Evolutionary conservation across 2,329 filamentous ascomycete species (phyloP), one percentile per base, ranked within the genome.

Genomic region (Didymella pomorum): DNA sequence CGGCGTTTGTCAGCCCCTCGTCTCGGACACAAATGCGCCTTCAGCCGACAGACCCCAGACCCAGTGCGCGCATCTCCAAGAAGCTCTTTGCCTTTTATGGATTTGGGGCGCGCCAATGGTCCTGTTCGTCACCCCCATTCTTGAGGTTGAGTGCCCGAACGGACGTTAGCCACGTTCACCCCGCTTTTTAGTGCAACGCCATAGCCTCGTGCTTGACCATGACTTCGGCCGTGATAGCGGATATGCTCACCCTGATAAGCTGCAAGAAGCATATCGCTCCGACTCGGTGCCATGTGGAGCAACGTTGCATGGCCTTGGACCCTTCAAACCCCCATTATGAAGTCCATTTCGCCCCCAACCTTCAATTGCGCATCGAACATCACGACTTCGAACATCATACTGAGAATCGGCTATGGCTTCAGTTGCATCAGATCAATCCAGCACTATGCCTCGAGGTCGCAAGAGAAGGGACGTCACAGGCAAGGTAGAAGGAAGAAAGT

Each of bases 391-490:
- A 45, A 37, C 29, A 41, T 52, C 29, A 25, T 29, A 47, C 47
- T 5, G 54, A 23, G 26, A 28, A 28, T 18, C n/a, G 35, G 55
- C 56, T 23, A 70, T 71, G 67, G 46, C 55, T 60, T 62, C 66
- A 37, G 62, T 60, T 35, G 49, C 56, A 44, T 64, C 64, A 11
- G 55, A 63, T 41, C 50, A 61, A 20, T 28, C 60, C 18, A 63
- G 35, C 23, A 62, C 78, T 55, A 82, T 66, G 62, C 58, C 91
- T 74, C 82, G 88, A 62, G 82, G 88, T 64, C 82, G 89, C 58
- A 93, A 89, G 78, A 86, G 90, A 68, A 92, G 62, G 55, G 64
- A 69, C 69, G 87, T 86, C 1, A 47, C 52, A 26, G 60, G 54
- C 23, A 71, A 70, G 46, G 65, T 56, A 35, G 70, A 65, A 2